A percentile compares a stretch with the other conserved stretches of the same genome.
Conservation (phyloP, 1,284 basidiomycete genomes). For the Microbotryum silenes-acaulis region DNA sequence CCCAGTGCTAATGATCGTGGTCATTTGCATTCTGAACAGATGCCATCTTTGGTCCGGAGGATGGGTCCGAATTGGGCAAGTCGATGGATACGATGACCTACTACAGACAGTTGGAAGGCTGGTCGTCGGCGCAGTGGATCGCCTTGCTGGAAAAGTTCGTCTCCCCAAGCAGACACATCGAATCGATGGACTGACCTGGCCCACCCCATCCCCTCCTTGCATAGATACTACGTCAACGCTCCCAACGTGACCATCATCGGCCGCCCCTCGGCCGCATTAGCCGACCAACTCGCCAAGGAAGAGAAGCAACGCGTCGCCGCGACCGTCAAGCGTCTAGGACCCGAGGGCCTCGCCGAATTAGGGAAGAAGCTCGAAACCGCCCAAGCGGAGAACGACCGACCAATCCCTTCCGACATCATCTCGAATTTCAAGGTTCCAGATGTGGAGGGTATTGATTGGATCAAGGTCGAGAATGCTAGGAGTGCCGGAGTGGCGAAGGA, state of each 20-base stretch:
- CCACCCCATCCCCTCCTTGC: not conserved
- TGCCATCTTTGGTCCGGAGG: constrained; percentile 76
- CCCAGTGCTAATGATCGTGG: constrained; percentile 62
- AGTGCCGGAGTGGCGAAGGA: constrained; percentile 37
- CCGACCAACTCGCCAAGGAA: constrained; percentile 68
- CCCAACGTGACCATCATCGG: constrained; percentile 69
- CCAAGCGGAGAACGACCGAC: constrained; percentile 74
- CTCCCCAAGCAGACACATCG: not conserved
- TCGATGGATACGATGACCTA: constrained; percentile 73
- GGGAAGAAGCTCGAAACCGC: constrained; percentile 67
- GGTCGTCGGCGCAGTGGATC: constrained; percentile 72
- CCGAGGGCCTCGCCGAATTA: constrained; percentile 67
- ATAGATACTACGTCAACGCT: constrained; percentile 68
- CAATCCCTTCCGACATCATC: constrained; percentile 70
- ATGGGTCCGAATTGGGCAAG: constrained; percentile 68
- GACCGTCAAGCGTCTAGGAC: constrained; percentile 66
- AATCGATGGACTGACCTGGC: constrained; percentile 2
- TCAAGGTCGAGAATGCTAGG: constrained; percentile 67
- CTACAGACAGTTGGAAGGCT: constrained; percentile 55
- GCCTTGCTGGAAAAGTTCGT: constrained; percentile 67
- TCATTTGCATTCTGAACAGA: constrained; percentile 51
- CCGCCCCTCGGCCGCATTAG: constrained; percentile 79
- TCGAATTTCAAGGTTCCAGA: constrained; percentile 78
- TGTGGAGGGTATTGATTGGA: constrained; percentile 87
- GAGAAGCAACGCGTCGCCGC: constrained; percentile 69